phyloP scores from a whole-genome alignment of 1,284 basidiomycete genomes.

The Irpex sp. region DNA sequence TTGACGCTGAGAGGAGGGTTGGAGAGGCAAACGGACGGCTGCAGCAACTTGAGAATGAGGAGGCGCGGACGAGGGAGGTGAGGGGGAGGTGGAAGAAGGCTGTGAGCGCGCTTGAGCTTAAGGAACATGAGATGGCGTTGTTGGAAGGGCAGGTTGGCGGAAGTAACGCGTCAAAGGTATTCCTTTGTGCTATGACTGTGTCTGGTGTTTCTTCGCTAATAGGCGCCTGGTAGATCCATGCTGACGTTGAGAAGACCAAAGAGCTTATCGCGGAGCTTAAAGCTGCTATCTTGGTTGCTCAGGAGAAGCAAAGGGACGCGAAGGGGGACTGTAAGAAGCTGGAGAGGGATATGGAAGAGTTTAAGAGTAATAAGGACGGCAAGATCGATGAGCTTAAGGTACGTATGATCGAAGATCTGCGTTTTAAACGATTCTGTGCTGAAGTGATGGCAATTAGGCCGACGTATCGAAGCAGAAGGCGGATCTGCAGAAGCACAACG shows the following conservation, averaged over 20 bases:
- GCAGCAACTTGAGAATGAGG: conserved; percentile 55
- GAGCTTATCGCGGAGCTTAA: conserved; percentile 67
- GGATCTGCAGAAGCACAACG: conserved; percentile 77
- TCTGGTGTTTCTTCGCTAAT: not conserved
- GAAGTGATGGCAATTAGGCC: conserved; percentile 38
- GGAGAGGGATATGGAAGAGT: conserved; percentile 97
- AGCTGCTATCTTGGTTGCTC: conserved; percentile 60
- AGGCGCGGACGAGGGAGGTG: conserved; percentile 48
- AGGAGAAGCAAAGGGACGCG: conserved; percentile 76
- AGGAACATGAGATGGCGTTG: conserved; percentile 82
- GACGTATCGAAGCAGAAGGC: conserved; percentile 82
- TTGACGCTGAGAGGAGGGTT: conserved; percentile 56
- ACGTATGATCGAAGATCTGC: conserved; percentile 12
- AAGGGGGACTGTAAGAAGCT: conserved; percentile 81
- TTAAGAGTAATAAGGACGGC: conserved; percentile 97
- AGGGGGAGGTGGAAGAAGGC: conserved; percentile 72
- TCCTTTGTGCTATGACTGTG: conserved; percentile 19
- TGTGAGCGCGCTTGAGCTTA: conserved; percentile 80
- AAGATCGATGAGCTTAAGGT: conserved; percentile 95
- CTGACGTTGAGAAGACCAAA: conserved; percentile 78
- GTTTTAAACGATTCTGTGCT: not conserved
- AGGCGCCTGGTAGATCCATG: conserved; percentile 56
- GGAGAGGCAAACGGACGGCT: conserved; percentile 51
- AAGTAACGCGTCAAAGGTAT: conserved; percentile 85
- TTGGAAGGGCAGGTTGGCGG: conserved; percentile 85